A percentile compares a stretch with the other conserved stretches of the same genome.
phyloP scores from a whole-genome alignment of 2,329 filamentous ascomycete genomes.

The Colletotrichum sp. region DNA sequence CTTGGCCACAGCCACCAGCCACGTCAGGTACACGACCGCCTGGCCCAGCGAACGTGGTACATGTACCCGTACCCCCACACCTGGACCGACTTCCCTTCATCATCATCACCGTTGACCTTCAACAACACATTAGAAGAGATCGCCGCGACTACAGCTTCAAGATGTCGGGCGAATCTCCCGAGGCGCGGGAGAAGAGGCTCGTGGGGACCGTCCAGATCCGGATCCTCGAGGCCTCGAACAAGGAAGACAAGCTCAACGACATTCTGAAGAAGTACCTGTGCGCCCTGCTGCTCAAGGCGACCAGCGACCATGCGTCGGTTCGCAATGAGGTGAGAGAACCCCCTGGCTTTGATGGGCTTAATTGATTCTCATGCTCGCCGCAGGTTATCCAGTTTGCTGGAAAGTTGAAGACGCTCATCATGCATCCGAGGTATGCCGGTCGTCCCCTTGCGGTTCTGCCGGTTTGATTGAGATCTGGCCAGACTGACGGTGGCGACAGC shows the following conservation, averaged over 20 bases:
- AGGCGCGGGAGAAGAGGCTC: conserved; percentile 58
- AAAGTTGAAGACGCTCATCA: conserved; percentile 5
- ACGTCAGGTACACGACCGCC: conserved; percentile 1
- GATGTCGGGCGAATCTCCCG: conserved; percentile 20
- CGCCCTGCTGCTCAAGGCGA: conserved; percentile 84
- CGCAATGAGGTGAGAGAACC: conserved; percentile 42
- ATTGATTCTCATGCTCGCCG: background rate
- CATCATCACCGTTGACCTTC: background rate
- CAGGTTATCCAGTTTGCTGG: conserved; percentile 21
- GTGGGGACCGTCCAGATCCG: conserved; percentile 86
- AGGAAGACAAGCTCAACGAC: conserved; percentile 81
- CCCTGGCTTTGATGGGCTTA: too few species aligned
- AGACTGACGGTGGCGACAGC: conserved; percentile 33
- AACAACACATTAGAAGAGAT: background rate
- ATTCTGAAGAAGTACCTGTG: conserved; percentile 80
- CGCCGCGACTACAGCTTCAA: background rate
- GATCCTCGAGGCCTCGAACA: conserved; percentile 78
- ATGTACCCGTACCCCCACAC: conserved; percentile 3
- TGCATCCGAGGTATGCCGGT: conserved; percentile 3
- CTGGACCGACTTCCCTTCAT: background rate
- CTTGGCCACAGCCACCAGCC: background rate
- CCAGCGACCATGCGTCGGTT: conserved; percentile 79
- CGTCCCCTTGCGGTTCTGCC: background rate
- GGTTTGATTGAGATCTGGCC: background rate
- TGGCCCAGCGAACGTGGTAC: background rate